Percentiles rank a stretch among this genome's conserved stretches.
Evolutionary conservation across 345 rosid genomes (phyloP).

Genomic region (Arabidopsis suecica): DNA sequence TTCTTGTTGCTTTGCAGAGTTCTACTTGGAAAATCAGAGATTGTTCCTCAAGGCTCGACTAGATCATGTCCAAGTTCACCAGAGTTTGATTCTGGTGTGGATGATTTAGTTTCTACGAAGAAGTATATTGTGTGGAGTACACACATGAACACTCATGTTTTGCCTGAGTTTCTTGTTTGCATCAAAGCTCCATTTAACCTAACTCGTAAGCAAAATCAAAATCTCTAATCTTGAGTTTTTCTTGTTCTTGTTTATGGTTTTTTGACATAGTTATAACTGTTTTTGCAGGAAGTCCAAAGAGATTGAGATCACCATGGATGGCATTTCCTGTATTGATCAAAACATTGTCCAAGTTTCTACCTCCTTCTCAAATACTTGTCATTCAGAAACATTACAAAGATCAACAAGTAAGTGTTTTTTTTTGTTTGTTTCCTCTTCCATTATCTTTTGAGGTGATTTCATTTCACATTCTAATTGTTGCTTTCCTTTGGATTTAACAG

Average conservation of each 20-base stretch:
- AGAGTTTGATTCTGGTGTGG: constrained; percentile 78
- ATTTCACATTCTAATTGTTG: constrained; percentile 10
- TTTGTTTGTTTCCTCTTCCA: not conserved
- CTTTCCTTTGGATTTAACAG: constrained; percentile 47
- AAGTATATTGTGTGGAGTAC: constrained; percentile 77
- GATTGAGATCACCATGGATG: constrained; percentile 80
- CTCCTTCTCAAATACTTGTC: constrained; percentile 48
- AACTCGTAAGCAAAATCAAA: constrained; percentile 46
- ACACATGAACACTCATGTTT: constrained; percentile 70
- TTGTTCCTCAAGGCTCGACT: constrained; percentile 57
- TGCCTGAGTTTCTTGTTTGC: constrained; percentile 70
- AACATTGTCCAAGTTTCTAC: constrained; percentile 60
- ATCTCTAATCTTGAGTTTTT: not conserved
- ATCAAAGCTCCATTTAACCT: constrained; percentile 59
- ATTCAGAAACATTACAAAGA: constrained; percentile 61
- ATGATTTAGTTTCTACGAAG: constrained; percentile 54
- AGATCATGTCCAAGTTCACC: constrained; percentile 63
- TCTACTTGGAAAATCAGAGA: constrained; percentile 70
- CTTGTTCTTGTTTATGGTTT: constrained; percentile 17
- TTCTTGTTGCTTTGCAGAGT: constrained; percentile 77
- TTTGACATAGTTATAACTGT: not conserved
- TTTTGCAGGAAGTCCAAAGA: constrained; percentile 42
- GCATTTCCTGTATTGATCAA: constrained; percentile 68
- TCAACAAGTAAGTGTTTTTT: constrained; percentile 50
- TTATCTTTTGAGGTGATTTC: not conserved